Base-by-base conservation (phyloP, 306 rosid species). In the Fragaria nilgerrensis region DNA sequence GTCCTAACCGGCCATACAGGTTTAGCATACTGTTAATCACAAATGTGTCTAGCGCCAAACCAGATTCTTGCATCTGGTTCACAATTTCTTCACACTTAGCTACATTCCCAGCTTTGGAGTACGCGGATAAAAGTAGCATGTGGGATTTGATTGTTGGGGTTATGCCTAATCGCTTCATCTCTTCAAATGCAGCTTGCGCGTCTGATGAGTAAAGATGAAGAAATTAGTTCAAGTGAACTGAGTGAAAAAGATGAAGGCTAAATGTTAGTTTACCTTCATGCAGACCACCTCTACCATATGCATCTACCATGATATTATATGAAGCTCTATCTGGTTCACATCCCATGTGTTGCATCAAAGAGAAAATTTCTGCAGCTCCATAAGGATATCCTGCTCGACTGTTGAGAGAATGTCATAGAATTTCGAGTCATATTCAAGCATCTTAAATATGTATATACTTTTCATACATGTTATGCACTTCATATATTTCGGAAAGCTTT, bases 301-400 rank as follows among this genome's bases (percentile, higher is more conserved):
- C 97, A 87, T 92, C 99, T 74, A 95, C 99, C 87, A 92, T 80
- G 88, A 95, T 95, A 73, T 90, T 95, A 80, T 90, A 89, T 62
- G 96, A 92, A 37, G 97, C 99, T 85, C 93, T 87, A 88, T 95
- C 96, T 49, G 99, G 97, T 88, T 95, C 99, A 88, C 97, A 92
- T 56, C 97, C 97, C 97, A 92, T 92, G 81, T 92, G 97, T 86
- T 89, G 96, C 97, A 92, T 90, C 29, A 95, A 87, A 62, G 99
- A 95, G 74, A 95, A 95, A 22, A 92, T 90, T 78, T 95, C 99
- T 41, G 97, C 93, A 48, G 99, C 96, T 11, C 96, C 99, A 37
- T 88, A 81, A 74, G 99, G 96, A 82, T 83, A 92, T 47, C 97
- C 92, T 85, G 96, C 97, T 76, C 99, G 97, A 74, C 99, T 95